Base-by-base conservation (phyloP, 257 asterid species). In the Gardenia jasminoides region DNA sequence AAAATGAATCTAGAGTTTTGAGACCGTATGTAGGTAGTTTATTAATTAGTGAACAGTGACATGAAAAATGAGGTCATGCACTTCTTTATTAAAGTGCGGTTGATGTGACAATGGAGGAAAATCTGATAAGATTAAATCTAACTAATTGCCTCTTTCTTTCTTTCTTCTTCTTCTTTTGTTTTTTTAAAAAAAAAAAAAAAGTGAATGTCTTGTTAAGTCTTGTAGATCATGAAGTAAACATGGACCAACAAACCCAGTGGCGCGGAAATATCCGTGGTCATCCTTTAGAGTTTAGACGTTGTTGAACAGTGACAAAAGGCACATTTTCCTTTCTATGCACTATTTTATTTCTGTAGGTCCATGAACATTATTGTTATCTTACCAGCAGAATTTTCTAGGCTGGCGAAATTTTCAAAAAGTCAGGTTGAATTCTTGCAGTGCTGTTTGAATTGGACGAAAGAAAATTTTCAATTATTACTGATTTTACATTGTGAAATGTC, bases 181-280 rank as follows among this genome's bases (percentile, higher is more conserved):
- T 46, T 46, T 46, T 46, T 46, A 46, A 46, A 11, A 0, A 46
- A 36, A n/a, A n/a, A n/a, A n/a, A n/a, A n/a, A n/a, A n/a, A n/a
- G n/a, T n/a, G n/a, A n/a, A 4, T 48, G 56, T 48, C 7, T 19
- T 19, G 8, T 61, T 61, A 16, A 61, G 67, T 61, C 67, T n/a
- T 9, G 67, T n/a, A 61, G 41, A 50, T 7, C 59, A 39, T 46
- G 59, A 24, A 70, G 75, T 44, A 70, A 12, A 58, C 67, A 31
- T 74, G 54, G 69, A 58, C 46, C 56, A 68, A 20, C 13, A 67
- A 67, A 58, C 69, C 67, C 31, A 68, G 33, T 44, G 43, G 70
- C 6, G 46, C 61, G 43, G 59, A 76, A 76, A 62, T 62, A 28
- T 76, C 72, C 43, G 36, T 16, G 41, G 62, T 67, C 72, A 44